Evolutionary conservation across 2,329 filamentous ascomycete species (phyloP).

Genomic region (Chaetomium strumarium): DNA sequence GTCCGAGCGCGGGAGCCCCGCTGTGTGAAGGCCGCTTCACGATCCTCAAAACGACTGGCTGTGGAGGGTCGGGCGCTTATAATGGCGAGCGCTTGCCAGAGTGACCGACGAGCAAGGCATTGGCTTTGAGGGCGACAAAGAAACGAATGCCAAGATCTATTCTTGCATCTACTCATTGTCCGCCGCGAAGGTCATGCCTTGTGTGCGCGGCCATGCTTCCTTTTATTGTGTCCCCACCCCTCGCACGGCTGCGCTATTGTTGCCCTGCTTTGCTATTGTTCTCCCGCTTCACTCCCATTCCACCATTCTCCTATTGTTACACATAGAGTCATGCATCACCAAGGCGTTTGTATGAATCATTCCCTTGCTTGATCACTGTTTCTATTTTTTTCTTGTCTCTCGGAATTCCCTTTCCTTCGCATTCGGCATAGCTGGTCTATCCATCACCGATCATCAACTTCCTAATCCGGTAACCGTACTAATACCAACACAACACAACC

Average conservation of each 20-base stretch:
- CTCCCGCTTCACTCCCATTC: conserved; percentile 12
- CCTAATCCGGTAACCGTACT: conserved; percentile 11
- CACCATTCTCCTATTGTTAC: conserved; percentile 2
- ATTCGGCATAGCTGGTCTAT: conserved; percentile 20
- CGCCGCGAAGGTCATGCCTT: conserved; percentile 3
- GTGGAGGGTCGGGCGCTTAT: conserved; percentile 22
- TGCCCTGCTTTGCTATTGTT: conserved; percentile 13
- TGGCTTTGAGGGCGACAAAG: conserved; percentile 18
- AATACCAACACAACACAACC: not conserved
- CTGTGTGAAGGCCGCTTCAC: conserved; percentile 22
- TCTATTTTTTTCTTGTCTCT: not conserved
- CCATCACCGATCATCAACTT: conserved; percentile 5
- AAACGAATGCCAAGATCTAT: conserved; percentile 14
- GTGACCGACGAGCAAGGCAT: conserved; percentile 8
- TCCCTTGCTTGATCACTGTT: conserved; percentile 9
- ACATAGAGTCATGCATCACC: conserved; percentile 12
- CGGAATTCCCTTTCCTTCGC: conserved; percentile 5
- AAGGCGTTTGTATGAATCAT: conserved; percentile 2
- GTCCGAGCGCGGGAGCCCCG: not conserved
- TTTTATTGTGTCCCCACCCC: conserved; percentile 10
- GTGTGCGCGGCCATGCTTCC: not conserved
- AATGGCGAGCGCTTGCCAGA: conserved; percentile 19
- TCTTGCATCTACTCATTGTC: conserved; percentile 6
- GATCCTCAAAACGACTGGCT: conserved; percentile 25
- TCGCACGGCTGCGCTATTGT: conserved; percentile 7